Conservation (phyloP, 495 filamentous ascomycete genomes). For the Aspergillus nanangensis region DNA sequence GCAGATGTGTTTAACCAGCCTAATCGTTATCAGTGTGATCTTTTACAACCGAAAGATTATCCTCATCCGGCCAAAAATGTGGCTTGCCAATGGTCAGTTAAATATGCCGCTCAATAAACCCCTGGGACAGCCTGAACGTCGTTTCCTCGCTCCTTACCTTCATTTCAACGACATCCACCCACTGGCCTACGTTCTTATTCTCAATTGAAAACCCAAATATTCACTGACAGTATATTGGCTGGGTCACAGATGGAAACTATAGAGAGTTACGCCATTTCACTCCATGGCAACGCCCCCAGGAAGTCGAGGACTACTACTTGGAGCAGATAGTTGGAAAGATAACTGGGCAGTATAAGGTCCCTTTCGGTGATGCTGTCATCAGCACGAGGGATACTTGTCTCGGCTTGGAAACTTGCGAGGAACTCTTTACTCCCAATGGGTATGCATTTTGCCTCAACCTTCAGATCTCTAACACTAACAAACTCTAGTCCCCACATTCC, state of each 20-base stretch:
- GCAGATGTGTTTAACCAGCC: not conserved
- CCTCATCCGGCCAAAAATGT: conserved; percentile 79
- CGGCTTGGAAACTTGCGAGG: conserved; percentile 74
- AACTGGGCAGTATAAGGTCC: conserved; percentile 57
- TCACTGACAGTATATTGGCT: not conserved
- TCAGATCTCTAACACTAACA: not conserved
- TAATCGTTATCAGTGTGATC: conserved; percentile 51
- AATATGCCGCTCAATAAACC: too few species aligned
- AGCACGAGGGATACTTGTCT: conserved; percentile 67
- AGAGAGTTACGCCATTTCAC: conserved; percentile 56
- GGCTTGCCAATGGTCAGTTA: conserved; percentile 64
- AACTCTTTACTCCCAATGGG: conserved; percentile 67
- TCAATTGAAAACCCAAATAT: too few species aligned
- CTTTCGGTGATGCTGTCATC: conserved; percentile 75
- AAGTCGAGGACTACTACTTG: conserved; percentile 70
- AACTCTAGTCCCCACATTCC: conserved; percentile 27
- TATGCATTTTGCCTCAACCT: conserved; percentile 8
- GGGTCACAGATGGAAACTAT: conserved; percentile 32
- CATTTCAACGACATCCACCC: not conserved
- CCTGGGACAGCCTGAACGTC: too few species aligned
- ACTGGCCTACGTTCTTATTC: not conserved
- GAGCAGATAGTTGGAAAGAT: conserved; percentile 59
- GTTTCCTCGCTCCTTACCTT: too few species aligned
- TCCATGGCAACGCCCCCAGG: conserved; percentile 53
- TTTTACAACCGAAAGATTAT: conserved; percentile 63